Evolutionary conservation across 352 stramenopile genomes (phyloP), one percentile per base, ranked within the genome.

Genomic region (Aphanomyces cochlioides): DNA sequence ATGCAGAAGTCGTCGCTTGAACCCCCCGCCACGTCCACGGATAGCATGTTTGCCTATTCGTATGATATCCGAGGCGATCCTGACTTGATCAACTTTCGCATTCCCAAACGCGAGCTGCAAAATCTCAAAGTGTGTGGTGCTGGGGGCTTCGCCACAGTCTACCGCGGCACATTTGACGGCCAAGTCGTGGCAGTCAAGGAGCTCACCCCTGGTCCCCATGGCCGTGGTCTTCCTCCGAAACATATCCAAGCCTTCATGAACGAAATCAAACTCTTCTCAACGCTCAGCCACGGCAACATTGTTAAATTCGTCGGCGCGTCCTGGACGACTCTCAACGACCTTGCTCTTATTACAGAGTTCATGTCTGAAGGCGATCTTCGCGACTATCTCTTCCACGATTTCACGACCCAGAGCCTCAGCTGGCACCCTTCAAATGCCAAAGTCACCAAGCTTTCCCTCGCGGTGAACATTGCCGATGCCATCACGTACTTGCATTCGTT

Each of bases 301-400:
- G 66, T 72, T 7, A 3, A 28, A 10, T 72, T 67, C 19, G 41
- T 72, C 39, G 66, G 66, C 3, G 56, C 56, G 17, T 54, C 66
- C 6, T 66, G 66, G 53, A 72, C 53, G 3, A 72, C 53, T 4
- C 28, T 72, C 37, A 58, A 67, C 54, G 56, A 67, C 45, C 45
- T 72, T 36, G 56, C 77, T 43, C 64, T 84, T n/a, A 54, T 87
- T 41, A 80, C 63, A 17, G 80, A 87, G 63, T 87, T 79, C 61
- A 37, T 85, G 39, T 72, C 79, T 37, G 65, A 72, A 2, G 78
- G 78, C 4, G 76, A 83, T 41, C 38, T 72, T 7, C 66, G 66
- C 43, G 56, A 67, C 15, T 34, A 67, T 13, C 41, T 72, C 7
- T 28, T 39, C 13, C 8, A 34, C 21, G 53, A 72, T 38, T 17